phyloP scores from a whole-genome alignment of 2,329 filamentous ascomycete species.

The Colletotrichum sp. region DNA sequence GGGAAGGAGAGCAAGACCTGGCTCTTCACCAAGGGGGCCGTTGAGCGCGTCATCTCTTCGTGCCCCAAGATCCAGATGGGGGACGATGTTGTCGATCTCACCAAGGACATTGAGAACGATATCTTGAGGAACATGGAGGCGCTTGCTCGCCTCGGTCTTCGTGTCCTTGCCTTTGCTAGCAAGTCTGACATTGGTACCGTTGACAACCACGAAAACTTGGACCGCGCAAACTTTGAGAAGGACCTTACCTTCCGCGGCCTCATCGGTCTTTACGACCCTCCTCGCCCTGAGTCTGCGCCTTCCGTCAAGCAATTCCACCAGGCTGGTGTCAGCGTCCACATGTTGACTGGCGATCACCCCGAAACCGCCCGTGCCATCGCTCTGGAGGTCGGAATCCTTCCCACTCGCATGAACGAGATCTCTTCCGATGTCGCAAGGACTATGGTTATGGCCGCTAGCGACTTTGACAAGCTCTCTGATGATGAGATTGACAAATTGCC shows the following conservation, averaged over 20 bases:
- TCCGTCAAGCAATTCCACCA: slow-evolving; percentile 63
- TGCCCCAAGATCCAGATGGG: slow-evolving; percentile 59
- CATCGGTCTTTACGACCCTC: slow-evolving; percentile 76
- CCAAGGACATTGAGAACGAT: slow-evolving; percentile 56
- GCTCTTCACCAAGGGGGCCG: slow-evolving; percentile 71
- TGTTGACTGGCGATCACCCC: slow-evolving; percentile 74
- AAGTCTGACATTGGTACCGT: slow-evolving; percentile 42
- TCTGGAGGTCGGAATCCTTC: slow-evolving; percentile 66
- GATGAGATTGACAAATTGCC: slow-evolving; percentile 67
- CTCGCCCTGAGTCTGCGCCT: slow-evolving; percentile 68
- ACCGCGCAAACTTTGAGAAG: slow-evolving; percentile 63
- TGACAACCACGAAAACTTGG: slow-evolving; percentile 43
- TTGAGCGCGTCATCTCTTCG: slow-evolving; percentile 70
- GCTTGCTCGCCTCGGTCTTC: slow-evolving; percentile 69
- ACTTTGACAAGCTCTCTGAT: slow-evolving; percentile 71
- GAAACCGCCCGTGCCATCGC: slow-evolving; percentile 71
- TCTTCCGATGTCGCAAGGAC: slow-evolving; percentile 59
- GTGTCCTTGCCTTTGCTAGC: slow-evolving; percentile 71
- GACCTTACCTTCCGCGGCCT: slow-evolving; percentile 71
- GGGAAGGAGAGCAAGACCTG: slow-evolving; percentile 36
- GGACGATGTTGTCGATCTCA: slow-evolving; percentile 50
- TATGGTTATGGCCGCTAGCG: slow-evolving; percentile 70
- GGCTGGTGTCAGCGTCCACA: slow-evolving; percentile 69
- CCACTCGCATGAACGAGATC: slow-evolving; percentile 52
- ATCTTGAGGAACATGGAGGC: slow-evolving; percentile 73